Percentiles rank a stretch among this genome's conserved stretches.
Conservation (phyloP, 1,284 basidiomycete species). For the Veloboletus limbatus region DNA sequence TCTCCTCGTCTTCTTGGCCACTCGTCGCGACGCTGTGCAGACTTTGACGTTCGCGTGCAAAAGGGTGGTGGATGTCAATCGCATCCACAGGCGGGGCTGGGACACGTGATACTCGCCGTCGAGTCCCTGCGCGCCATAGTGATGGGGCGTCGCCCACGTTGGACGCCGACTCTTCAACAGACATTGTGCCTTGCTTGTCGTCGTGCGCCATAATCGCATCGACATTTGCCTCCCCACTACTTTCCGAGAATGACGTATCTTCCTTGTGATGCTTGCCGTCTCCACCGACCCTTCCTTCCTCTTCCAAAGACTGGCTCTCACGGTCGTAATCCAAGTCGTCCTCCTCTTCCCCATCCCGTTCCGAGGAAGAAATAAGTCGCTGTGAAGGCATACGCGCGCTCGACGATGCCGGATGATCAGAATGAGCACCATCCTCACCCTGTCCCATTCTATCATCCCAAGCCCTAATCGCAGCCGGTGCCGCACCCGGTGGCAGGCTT, state of each 20-base stretch:
- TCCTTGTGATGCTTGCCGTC: constrained; percentile 17
- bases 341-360: constrained; percentile 34
- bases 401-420: constrained; percentile 35
- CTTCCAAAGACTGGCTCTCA: constrained; percentile 12
- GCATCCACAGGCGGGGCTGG: constrained; percentile 27
- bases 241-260: constrained; percentile 14
- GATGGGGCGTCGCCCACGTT: constrained; percentile 1
- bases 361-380: constrained; percentile 36
- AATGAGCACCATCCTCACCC: constrained; percentile 35
- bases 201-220: neutral
- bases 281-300: constrained; percentile 7
- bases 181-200: constrained; percentile 5
- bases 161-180: constrained; percentile 10
- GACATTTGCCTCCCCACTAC: constrained; percentile 6
- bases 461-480: constrained; percentile 33
- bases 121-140: constrained; percentile 22
- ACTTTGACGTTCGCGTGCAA: constrained; percentile 4
- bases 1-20: constrained; percentile 12
- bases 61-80: neutral
- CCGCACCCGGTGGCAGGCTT: constrained; percentile 36
- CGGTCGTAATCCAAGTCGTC: constrained; percentile 24
- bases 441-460: constrained; percentile 33
- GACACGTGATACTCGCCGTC: constrained; percentile 27
- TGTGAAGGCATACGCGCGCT: constrained; percentile 33
- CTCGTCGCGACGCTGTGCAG: neutral